Conservation (phyloP, 768 basidiomycete species). For the Leccinum boreale region DNA sequence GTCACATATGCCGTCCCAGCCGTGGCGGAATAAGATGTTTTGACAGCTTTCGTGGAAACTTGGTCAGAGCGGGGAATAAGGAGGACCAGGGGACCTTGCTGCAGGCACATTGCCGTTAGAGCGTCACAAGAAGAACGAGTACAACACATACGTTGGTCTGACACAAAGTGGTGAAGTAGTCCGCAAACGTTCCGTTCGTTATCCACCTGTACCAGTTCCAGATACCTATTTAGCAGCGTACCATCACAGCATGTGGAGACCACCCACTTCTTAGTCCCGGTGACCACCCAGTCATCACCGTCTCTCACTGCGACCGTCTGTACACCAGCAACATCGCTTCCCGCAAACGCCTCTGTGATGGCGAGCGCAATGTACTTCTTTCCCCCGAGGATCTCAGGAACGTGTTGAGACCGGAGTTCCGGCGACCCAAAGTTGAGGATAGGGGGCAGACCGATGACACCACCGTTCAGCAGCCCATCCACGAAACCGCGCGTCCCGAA, state of each 20-base stretch:
- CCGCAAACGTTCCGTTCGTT: conserved; percentile 81
- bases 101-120: conserved; percentile 4
- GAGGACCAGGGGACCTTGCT: conserved; percentile 75
- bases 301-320: conserved; percentile 85
- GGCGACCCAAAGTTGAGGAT: conserved; percentile 84
- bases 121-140: not conserved
- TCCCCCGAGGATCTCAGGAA: conserved; percentile 70
- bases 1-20: conserved; percentile 89
- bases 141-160: conserved; percentile 52
- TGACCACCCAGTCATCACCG: conserved; percentile 84
- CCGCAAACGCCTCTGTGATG: conserved; percentile 92
- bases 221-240: not conserved
- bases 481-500: conserved; percentile 84
- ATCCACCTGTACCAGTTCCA: conserved; percentile 62
- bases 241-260: not conserved
- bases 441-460: conserved; percentile 87
- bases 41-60: conserved; percentile 84
- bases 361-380: conserved; percentile 88
- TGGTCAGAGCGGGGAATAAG: conserved; percentile 68
- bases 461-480: conserved; percentile 79
- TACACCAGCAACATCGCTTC: conserved; percentile 79
- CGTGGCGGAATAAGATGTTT: conserved; percentile 87
- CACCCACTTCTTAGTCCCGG: conserved; percentile 86
- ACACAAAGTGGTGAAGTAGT: conserved; percentile 82
- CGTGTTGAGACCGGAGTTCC: conserved; percentile 64